Percentiles rank a stretch among this genome's conserved stretches.
Evolutionary conservation across 2,329 filamentous ascomycete genomes (phyloP).

Genomic region (Lachnellula willkommii): DNA sequence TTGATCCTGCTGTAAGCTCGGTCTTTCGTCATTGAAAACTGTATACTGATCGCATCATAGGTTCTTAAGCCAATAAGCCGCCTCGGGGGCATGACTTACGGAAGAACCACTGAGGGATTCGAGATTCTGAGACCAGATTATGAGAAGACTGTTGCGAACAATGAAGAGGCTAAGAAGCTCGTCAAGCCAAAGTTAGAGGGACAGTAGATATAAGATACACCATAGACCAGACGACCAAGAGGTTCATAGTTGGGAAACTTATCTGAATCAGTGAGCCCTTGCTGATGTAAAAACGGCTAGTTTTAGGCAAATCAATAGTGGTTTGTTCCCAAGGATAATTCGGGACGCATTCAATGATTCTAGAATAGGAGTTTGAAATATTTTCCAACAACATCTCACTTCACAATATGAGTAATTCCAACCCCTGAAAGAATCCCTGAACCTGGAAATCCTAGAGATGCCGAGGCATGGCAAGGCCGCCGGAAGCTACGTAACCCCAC

Average conservation of each 20-base stretch:
- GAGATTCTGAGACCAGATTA: constrained; percentile 64
- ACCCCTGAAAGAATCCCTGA: too few relatives aligned
- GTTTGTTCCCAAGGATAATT: too few relatives aligned
- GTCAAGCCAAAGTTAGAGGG: constrained; percentile 41
- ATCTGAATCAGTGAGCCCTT: too few relatives aligned
- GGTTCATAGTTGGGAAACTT: not conserved
- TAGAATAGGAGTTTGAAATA: too few relatives aligned
- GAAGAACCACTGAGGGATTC: constrained; percentile 59
- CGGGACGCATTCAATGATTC: too few relatives aligned
- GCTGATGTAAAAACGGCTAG: too few relatives aligned
- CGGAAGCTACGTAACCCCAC: too few relatives aligned
- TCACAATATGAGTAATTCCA: too few relatives aligned
- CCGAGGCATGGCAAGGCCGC: too few relatives aligned
- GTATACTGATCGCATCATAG: constrained; percentile 31
- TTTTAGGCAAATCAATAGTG: too few relatives aligned
- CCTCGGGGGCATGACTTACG: constrained; percentile 83
- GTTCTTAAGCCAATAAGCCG: constrained; percentile 71
- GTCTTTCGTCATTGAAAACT: not conserved
- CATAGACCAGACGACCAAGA: not conserved
- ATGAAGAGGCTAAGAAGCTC: constrained; percentile 53
- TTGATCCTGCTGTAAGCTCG: constrained; percentile 62
- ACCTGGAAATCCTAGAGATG: too few relatives aligned
- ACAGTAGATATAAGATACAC: constrained; percentile 28
- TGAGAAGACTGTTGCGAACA: constrained; percentile 36
- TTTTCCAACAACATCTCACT: too few relatives aligned